Evolutionary conservation across 2,329 filamentous ascomycete genomes (phyloP).

Genomic region (Ustulina deusta): DNA sequence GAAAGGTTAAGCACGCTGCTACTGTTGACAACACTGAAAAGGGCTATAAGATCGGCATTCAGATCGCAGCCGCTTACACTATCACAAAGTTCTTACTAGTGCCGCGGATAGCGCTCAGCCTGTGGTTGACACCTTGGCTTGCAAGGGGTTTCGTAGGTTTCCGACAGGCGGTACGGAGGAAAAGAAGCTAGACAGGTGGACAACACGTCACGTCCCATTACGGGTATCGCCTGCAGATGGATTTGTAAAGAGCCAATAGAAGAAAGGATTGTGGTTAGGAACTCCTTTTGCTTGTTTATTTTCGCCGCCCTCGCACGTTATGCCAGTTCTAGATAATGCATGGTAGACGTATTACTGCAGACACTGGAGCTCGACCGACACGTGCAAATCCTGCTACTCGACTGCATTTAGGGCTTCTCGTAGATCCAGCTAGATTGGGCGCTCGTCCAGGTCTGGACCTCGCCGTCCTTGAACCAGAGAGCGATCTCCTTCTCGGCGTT

Average conservation of each 20-base stretch:
- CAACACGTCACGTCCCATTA: neutral
- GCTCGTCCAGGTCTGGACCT: conserved; percentile 86
- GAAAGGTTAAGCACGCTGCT: conserved; percentile 44
- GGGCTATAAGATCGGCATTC: conserved; percentile 67
- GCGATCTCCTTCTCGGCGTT: conserved; percentile 99
- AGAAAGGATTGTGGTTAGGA: conserved; percentile 35
- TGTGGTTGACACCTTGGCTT: conserved; percentile 95
- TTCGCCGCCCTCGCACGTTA: conserved; percentile 38
- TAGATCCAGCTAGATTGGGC: conserved; percentile 94
- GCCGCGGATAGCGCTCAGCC: conserved; percentile 78
- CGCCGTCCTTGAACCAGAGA: conserved; percentile 94
- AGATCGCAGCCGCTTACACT: conserved; percentile 89
- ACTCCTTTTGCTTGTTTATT: conserved; percentile 39
- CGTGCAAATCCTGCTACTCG: conserved; percentile 7
- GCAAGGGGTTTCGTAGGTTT: conserved; percentile 71
- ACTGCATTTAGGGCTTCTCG: conserved; percentile 76
- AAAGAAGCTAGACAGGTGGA: conserved; percentile 25
- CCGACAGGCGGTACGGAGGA: conserved; percentile 45
- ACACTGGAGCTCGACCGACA: conserved; percentile 13
- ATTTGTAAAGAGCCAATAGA: conserved; percentile 13
- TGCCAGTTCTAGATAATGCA: conserved; percentile 10
- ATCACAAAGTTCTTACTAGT: conserved; percentile 89
- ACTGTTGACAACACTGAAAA: conserved; percentile 48
- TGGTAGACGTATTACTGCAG: neutral
- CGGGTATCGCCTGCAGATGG: conserved; percentile 11